A percentile compares a stretch with the other conserved stretches of the same genome.
Conservation (phyloP, 257 asterid genomes). For the Capsicum chinense region DNA sequence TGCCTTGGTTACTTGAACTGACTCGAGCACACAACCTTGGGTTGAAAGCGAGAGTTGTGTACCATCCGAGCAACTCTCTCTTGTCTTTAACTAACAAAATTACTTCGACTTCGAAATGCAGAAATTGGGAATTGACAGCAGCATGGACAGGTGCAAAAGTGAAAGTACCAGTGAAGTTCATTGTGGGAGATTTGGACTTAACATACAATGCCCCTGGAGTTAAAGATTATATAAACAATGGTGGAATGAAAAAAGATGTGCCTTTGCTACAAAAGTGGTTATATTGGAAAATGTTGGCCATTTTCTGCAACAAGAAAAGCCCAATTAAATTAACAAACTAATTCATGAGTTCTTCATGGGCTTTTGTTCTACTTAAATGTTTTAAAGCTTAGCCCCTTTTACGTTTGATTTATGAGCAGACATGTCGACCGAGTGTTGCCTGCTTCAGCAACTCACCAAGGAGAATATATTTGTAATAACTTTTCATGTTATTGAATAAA, state of each 20-base stretch:
- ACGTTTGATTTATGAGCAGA: neutral
- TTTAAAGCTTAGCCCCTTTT: neutral
- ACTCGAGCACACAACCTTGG: no score
- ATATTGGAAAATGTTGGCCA: constrained; percentile 55
- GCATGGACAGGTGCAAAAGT: constrained; percentile 52
- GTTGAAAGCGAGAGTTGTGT: no score
- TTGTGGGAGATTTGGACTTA: constrained; percentile 52
- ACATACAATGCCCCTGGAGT: constrained; percentile 38
- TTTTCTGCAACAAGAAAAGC: constrained; percentile 45
- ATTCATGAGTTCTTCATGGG: constrained; percentile 35
- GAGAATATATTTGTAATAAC: no score
- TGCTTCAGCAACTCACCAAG: no score
- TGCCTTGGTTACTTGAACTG: no score
- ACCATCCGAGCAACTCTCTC: no score
- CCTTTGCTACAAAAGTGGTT: constrained; percentile 45
- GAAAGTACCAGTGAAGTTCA: constrained; percentile 52
- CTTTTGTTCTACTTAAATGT: constrained; percentile 24
- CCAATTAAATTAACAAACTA: constrained; percentile 41
- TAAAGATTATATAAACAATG: constrained; percentile 44
- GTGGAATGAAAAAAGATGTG: constrained; percentile 42
- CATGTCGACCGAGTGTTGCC: no score
- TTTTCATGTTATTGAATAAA: neutral
- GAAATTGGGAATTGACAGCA: constrained; percentile 63
- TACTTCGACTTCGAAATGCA: constrained; percentile 10
- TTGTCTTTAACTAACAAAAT: no score